A percentile compares a stretch with the other conserved stretches of the same genome.
phyloP scores from a whole-genome alignment of 148 eudicot genomes.

The Rhododendron ferrugineum region DNA sequence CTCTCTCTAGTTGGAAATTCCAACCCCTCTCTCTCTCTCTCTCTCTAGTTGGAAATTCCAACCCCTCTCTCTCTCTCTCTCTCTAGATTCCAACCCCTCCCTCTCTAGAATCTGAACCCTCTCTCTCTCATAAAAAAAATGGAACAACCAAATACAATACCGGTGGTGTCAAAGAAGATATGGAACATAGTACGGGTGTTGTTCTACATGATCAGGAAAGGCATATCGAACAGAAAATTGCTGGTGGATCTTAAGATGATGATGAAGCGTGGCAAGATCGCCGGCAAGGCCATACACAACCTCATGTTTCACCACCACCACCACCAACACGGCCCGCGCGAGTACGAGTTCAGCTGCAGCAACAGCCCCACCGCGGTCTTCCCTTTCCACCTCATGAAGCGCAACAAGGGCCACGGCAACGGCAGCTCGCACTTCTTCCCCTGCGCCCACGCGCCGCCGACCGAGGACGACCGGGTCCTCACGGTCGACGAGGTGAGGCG shows the following conservation, averaged over 20 bases:
- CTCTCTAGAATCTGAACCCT: neutral
- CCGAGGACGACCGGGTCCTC: neutral
- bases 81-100: neutral
- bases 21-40: neutral
- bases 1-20: neutral
- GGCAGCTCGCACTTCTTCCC: conserved; percentile 1
- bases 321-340: conserved; percentile 7
- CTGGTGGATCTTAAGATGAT: conserved; percentile 46
- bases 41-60: neutral
- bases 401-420: conserved; percentile 8
- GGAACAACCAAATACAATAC: conserved; percentile 41
- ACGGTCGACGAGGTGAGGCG: conserved; percentile 22
- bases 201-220: conserved; percentile 58
- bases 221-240: conserved; percentile 49
- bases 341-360: conserved; percentile 89
- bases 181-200: conserved; percentile 40
- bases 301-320: conserved; percentile 48
- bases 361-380: conserved; percentile 41
- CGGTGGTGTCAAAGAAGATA: conserved; percentile 35
- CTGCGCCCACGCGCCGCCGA: conserved; percentile 6
- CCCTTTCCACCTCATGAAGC: conserved; percentile 31
- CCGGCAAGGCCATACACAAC: conserved; percentile 50
- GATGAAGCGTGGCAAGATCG: conserved; percentile 57
- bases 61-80: conserved; percentile 2
- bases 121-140: conserved; percentile 17